Evolutionary conservation across 23 red algal genomes (phyloP).

Genomic region (Cyanidiococcus yangmingshanensis): DNA sequence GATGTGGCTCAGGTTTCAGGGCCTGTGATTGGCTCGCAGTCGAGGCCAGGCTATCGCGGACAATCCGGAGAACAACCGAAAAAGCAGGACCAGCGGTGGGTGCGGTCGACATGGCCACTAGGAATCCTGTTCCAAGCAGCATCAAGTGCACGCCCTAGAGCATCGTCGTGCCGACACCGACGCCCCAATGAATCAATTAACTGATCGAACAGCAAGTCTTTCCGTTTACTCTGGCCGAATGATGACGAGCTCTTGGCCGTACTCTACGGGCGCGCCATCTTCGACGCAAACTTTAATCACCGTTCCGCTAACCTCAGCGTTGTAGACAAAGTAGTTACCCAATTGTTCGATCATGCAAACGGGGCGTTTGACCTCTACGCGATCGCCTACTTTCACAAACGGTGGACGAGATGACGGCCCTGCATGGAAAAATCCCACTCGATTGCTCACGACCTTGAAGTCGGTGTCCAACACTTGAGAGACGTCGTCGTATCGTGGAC

Average conservation of each 20-base stretch:
- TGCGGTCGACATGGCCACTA: no score
- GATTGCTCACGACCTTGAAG: conserved; percentile 54
- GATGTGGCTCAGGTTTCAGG: no score
- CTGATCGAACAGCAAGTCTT: no score
- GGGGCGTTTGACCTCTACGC: conserved; percentile 53
- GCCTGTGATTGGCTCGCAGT: no score
- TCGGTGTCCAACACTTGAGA: conserved; percentile 41
- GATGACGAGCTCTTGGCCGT: conserved; percentile 62
- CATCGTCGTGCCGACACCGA: no score
- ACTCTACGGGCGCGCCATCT: conserved; percentile 81
- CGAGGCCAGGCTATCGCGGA: no score
- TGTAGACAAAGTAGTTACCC: conserved; percentile 74
- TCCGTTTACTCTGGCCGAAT: conserved; percentile 58
- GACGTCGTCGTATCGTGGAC: conserved; percentile 16
- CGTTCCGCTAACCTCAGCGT: conserved; percentile 66
- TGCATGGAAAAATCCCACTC: conserved; percentile 67
- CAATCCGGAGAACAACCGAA: no score
- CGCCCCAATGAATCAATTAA: no score
- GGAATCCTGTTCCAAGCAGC: no score
- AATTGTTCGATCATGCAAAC: conserved; percentile 91
- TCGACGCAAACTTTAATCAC: conserved; percentile 69
- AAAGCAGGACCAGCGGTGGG: no score
- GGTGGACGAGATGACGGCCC: conserved; percentile 75
- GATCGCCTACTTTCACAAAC: conserved; percentile 62
- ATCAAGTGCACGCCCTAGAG: no score